Percentiles rank a stretch among this genome's conserved stretches.
These are phyloP conservation scores for Coemansia sp. DNA, from an alignment of 192 early-diverging fungal genomes.

Conservation along the genomic window DNA sequence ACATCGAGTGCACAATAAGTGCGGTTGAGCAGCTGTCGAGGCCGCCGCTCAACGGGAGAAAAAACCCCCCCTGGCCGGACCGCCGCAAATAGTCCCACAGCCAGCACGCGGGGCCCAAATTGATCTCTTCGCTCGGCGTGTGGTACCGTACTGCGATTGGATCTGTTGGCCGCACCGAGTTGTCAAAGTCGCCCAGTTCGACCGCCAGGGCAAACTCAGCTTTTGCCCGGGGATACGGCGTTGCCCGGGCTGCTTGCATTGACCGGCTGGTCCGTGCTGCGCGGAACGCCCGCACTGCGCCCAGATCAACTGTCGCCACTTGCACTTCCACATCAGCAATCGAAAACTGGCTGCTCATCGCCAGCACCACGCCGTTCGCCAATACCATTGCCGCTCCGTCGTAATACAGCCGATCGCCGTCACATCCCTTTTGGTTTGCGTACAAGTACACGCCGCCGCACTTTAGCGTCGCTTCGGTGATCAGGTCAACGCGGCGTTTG, in stretches of 20 bases:
- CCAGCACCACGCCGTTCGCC: constrained; percentile 85
- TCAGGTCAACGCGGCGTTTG: constrained; percentile 79
- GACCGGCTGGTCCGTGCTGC: constrained; percentile 69
- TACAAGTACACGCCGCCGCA: constrained; percentile 95
- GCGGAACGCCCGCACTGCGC: constrained; percentile 82
- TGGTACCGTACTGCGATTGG: constrained; percentile 59
- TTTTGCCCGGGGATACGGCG: constrained; percentile 67
- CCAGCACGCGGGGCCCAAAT: constrained; percentile 96
- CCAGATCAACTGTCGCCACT: constrained; percentile 87
- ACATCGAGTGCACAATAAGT: constrained; percentile 64
- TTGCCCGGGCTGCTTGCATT: constrained; percentile 70
- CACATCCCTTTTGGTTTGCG: constrained; percentile 95
- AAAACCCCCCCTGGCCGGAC: constrained; percentile 86
- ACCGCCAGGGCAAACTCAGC: constrained; percentile 57
- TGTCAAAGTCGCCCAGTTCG: constrained; percentile 34
- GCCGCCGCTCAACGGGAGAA: constrained; percentile 95
- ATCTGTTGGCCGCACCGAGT: constrained; percentile 47
- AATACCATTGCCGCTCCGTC: constrained; percentile 91
- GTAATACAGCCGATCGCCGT: constrained; percentile 97
- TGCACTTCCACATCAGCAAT: constrained; percentile 93
- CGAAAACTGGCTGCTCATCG: constrained; percentile 90
- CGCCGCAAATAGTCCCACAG: constrained; percentile 98
- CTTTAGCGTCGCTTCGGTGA: constrained; percentile 86
- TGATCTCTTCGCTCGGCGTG: constrained; percentile 87
- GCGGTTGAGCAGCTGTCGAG: constrained; percentile 92